Evolutionary conservation across 2,329 filamentous ascomycete genomes (phyloP).

Genomic region (Zymoseptoria crescenta): DNA sequence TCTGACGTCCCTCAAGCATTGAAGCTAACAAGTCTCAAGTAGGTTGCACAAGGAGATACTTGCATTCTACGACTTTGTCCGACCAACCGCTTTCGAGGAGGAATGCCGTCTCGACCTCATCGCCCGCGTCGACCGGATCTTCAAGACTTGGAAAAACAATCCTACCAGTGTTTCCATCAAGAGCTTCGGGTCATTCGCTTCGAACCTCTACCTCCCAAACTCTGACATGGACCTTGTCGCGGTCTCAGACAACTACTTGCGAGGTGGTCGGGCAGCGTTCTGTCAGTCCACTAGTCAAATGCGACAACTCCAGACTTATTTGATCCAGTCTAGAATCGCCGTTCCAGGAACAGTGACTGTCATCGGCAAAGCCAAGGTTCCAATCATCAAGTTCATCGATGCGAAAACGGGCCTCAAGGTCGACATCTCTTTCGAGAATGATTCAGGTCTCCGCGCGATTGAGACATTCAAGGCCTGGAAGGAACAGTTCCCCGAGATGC

Average conservation of each 20-base stretch:
- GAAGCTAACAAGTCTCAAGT: slow-evolving; percentile 30
- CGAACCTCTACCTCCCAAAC: slow-evolving; percentile 62
- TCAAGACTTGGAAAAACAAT: slow-evolving; percentile 37
- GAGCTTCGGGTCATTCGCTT: slow-evolving; percentile 92
- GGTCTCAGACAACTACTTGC: slow-evolving; percentile 54
- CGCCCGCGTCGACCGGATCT: slow-evolving; percentile 53
- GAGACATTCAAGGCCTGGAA: slow-evolving; percentile 78
- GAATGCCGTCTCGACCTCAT: slow-evolving; percentile 66
- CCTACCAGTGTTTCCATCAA: slow-evolving; percentile 49
- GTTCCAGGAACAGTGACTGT: slow-evolving; percentile 48
- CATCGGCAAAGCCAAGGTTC: slow-evolving; percentile 72
- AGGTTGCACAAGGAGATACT: slow-evolving; percentile 81
- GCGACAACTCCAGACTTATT: slow-evolving; percentile 43
- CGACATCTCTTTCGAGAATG: slow-evolving; percentile 91
- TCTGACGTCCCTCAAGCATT: not conserved
- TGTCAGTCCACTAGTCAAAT: slow-evolving; percentile 48
- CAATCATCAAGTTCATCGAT: slow-evolving; percentile 87
- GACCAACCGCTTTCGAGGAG: slow-evolving; percentile 69
- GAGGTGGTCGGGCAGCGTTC: slow-evolving; percentile 45
- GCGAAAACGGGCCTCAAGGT: slow-evolving; percentile 69
- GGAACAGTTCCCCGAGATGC: slow-evolving; percentile 71
- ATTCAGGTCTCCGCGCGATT: slow-evolving; percentile 71
- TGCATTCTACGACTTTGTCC: slow-evolving; percentile 81
- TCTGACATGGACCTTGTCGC: slow-evolving; percentile 93
- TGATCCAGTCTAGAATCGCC: slow-evolving; percentile 19